Base-by-base conservation (phyloP, 225 moss, liverwort and hornwort genomes). In the Sphagnum contortum region DNA sequence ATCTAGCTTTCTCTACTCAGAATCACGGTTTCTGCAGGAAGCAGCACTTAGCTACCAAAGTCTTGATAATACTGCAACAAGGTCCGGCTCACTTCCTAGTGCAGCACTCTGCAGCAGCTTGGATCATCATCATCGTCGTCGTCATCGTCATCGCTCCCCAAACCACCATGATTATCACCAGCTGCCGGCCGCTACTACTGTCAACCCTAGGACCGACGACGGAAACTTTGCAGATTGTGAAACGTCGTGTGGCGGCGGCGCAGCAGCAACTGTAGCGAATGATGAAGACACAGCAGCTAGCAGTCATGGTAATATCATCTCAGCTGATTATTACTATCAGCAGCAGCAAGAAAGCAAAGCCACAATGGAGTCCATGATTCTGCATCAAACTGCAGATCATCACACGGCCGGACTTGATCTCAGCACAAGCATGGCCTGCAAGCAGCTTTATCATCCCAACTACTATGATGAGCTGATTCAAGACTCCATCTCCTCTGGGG, bases 151-250 rank as follows among this genome's bases (percentile, higher is more conserved):
- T 77, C 75, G 59, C 78, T 81, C 50, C 78, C 84, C 49, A 85
- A 85, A 50, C 78, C 76, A 6, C 78, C 84, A 29, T 29, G 29
- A 29, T 29, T 29, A 29, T 1, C 29, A 29, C 29, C 29, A 29
- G 0, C 29, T 0, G 29, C 29, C 29, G 29, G 29, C 29, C 29
- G 29, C 29, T 29, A 29, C 29, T 29, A 29, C 29, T 29, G 29
- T 29, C 29, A 29, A 29, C 10, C 65, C 78, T 29, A 85, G 78
- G 2, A 29, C 29, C 29, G 84, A 85, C 63, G 84, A 81, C 47
- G 84, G 81, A 14, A 73, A 74, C 13, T 80, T 80, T 80, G 80
- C 84, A 2, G 84, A 85, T 60, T 74, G 81, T 60, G 84, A 85
- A 62, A 84, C 84, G 5, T 81, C 29, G 29, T 29, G 29, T 29